These are phyloP conservation scores for Aciculosporium take DNA, from an alignment of 2,329 filamentous ascomycete genomes.

Conservation along the genomic window DNA sequence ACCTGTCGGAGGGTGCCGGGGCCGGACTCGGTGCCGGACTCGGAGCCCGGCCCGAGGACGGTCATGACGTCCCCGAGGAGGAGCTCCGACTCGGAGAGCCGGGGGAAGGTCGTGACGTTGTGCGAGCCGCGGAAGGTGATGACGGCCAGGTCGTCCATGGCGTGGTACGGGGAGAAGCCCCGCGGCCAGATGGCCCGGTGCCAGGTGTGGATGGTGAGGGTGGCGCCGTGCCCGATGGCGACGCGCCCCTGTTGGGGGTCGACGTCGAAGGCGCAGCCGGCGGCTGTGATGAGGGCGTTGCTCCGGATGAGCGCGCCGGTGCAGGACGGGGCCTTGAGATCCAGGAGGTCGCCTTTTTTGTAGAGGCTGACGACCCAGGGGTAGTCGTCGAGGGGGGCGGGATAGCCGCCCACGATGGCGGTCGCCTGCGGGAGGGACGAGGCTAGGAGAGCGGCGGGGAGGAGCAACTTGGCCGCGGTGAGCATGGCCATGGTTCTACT, in stretches of 20 bases:
- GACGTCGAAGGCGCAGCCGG: background rate
- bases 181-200: background rate
- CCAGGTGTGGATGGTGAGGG: background rate
- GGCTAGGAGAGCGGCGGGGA: too few relatives aligned
- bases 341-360: background rate
- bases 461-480: too few relatives aligned
- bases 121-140: background rate
- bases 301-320: background rate
- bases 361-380: slow-evolving; percentile 1
- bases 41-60: too few relatives aligned
- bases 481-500: too few relatives aligned
- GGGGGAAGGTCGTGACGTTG: background rate
- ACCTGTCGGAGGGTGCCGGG: background rate
- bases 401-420: background rate
- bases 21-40: too few relatives aligned
- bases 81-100: too few relatives aligned
- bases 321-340: background rate
- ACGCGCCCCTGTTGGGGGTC: background rate
- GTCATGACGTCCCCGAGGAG: too few relatives aligned
- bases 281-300: slow-evolving; percentile 2
- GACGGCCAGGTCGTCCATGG: slow-evolving; percentile 1
- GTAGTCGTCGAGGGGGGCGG: background rate
- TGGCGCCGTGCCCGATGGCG: background rate
- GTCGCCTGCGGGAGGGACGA: background rate
- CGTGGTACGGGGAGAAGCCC: background rate